phyloP scores from a whole-genome alignment of 1,284 basidiomycete genomes.

The Pyrrhoderma lamaoense region DNA sequence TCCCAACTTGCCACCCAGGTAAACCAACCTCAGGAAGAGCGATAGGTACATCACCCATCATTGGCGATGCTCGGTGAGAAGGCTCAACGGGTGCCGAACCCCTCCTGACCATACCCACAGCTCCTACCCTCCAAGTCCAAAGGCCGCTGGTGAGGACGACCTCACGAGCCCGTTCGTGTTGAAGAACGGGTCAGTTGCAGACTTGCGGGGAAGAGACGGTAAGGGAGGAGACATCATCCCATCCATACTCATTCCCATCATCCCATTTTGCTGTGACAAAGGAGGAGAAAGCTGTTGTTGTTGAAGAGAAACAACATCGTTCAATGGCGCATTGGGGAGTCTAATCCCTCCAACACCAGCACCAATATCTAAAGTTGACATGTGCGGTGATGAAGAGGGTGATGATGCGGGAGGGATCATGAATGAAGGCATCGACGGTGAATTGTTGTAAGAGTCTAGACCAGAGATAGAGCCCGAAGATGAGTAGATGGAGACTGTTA shows the following conservation, averaged over 20 bases:
- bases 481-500: conserved; percentile 58
- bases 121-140: conserved; percentile 8
- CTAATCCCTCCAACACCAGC: conserved; percentile 50
- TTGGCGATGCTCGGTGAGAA: conserved; percentile 8
- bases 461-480: conserved; percentile 38
- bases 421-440: conserved; percentile 36
- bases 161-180: conserved; percentile 23
- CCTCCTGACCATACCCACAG: conserved; percentile 6
- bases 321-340: conserved; percentile 59
- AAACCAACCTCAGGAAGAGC: conserved; percentile 28
- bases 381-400: conserved; percentile 52
- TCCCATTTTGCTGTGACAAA: no score
- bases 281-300: conserved; percentile 18
- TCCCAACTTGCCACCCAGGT: conserved; percentile 35
- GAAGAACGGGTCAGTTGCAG: conserved; percentile 33
- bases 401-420: conserved; percentile 45
- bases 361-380: conserved; percentile 33
- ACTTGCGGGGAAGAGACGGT: conserved; percentile 33
- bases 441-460: conserved; percentile 59
- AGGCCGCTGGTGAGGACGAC: conserved; percentile 10
- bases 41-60: conserved; percentile 11
- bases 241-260: no score
- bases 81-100: conserved; percentile 24
- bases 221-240: conserved; percentile 12
- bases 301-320: conserved; percentile 53